A percentile compares a stretch with the other conserved stretches of the same genome.
These are phyloP conservation scores for Dactylis glomerata DNA, from an alignment of 176 grass and related monocot genomes.

Conservation along the genomic window DNA sequence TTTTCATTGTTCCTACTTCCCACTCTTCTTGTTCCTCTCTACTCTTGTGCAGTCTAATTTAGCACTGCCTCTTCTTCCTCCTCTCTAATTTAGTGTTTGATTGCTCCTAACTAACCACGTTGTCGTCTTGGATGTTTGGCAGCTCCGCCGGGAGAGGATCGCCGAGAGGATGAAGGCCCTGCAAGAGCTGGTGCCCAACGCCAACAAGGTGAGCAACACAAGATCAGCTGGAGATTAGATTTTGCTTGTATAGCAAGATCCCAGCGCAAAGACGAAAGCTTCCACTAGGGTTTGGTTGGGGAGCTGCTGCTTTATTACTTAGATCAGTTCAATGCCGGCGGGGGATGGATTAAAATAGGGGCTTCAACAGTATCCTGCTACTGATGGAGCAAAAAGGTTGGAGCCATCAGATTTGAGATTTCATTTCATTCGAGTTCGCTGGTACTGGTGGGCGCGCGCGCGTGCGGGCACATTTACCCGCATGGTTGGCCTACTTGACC, in stretches of 20 bases:
- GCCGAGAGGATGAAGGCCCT: slow-evolving; percentile 98
- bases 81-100: neutral
- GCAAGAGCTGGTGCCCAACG: slow-evolving; percentile 85
- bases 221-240: neutral
- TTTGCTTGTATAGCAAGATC: neutral
- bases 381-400: neutral
- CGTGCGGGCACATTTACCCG: slow-evolving; percentile 45
- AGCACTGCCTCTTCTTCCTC: neutral
- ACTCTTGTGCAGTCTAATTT: neutral
- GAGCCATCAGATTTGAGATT: slow-evolving; percentile 5
- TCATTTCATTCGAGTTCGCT: neutral
- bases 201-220: slow-evolving; percentile 68
- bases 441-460: slow-evolving; percentile 8
- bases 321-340: slow-evolving; percentile 14
- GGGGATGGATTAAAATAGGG: slow-evolving; percentile 16
- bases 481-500: slow-evolving; percentile 34
- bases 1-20: slow-evolving; percentile 1
- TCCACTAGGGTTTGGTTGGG: slow-evolving; percentile 40
- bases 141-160: slow-evolving; percentile 97
- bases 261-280: neutral
- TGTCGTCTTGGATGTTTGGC: slow-evolving; percentile 12
- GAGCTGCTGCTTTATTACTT: neutral
- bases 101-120: neutral
- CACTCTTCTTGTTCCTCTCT: neutral
- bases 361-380: slow-evolving; percentile 4